Base-by-base conservation (phyloP, 1,284 basidiomycete species). In the Fereydounia khargensis region DNA sequence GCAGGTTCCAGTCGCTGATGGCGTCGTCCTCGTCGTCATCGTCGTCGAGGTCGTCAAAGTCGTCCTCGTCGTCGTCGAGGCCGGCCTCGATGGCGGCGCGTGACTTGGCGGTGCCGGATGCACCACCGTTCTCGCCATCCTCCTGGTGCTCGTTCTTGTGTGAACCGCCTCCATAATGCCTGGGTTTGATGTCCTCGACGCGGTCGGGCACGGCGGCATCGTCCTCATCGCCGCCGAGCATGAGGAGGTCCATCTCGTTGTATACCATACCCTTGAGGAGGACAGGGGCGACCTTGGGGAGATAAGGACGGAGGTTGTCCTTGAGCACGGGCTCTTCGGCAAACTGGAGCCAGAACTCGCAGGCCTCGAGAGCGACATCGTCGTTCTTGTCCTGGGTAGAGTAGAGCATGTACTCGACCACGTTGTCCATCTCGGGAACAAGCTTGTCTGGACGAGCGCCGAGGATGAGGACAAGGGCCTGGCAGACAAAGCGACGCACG, bases 311-410 rank as follows among this genome's bases (percentile, higher is more conserved):
- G 22, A 99, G 81, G 76, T 88, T 89, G 13, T 85, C 84, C 14
- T 85, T 84, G 20, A 98, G 82, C 39, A 89, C 86, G 13, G 85
- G 84, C 71, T 97, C 91, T 77, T 99, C 95, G 14, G 95, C 91
- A 73, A 99, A 98, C 1, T 94, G 96, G 57, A 99, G 83, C 95
- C 95, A 98, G 79, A 99, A 98, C 81, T 99, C 95, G 82, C 91
- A 96, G 11, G 95, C 95, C 79, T 95, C 91, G 36, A 78, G 62
- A 19, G 71, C 69, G 24, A 74, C 71, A 34, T 75, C 73, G 36
- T 74, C 69, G 77, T 97, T 89, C 78, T 88, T 86, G 81, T 97
- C 94, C 77, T 92, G 90, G 9, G 91, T 97, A 27, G 91, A 96
- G 79, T 92, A 98, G 30, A 97, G 83, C 89, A 99, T 98, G 79